Base-by-base conservation (phyloP, 2,329 filamentous ascomycete species). In the Phialophora verrucosa region DNA sequence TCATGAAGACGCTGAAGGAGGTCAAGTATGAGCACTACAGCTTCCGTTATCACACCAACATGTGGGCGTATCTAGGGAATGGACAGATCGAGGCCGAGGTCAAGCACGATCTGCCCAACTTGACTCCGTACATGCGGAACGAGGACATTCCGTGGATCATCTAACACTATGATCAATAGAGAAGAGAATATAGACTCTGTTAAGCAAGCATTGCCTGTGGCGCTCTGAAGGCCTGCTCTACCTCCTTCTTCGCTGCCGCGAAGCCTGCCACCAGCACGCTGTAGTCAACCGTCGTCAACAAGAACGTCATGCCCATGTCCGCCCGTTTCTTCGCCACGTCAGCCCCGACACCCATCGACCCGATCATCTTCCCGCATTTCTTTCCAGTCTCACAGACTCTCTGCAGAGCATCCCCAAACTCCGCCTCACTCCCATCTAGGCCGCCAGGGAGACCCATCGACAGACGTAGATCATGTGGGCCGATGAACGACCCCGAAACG, bases 61-160 rank as follows among this genome's bases (percentile, higher is more conserved):
- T 65, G 59, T 68, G 63, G 63, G n/a, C 51, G 8, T 68, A 58
- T 49, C 59, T 68, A 12, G 63, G 66, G 14, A 68, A 68, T 47
- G 66, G 66, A 38, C 62, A 47, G 4, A 53, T 65, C 8, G 47
- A 65, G 49, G 63, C 66, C 14, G 66, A 68, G 49, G 44, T 66
- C 4, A 55, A 32, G 63, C 42, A 60, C 31, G 53, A 62, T 17
- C 8, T n/a, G 23, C 31, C 14, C 49, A 47, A 32, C 58, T 67
- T 50, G 58, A 31, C 61, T 11, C 65, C 65, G 6, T 67, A 67
- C 25, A 61, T 64, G 49, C 42, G 65, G 35, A 64, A 67, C 42
- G 44, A 31, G 23, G 65, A 67, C 29, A 38, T 56, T n/a, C 65
- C 65, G 25, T 67, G 65, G 65, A 31, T 31, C 5, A 31, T 31